These are phyloP conservation scores for Phialophora chinensis DNA, from an alignment of 2,329 filamentous ascomycete genomes.

Conservation along the genomic window DNA sequence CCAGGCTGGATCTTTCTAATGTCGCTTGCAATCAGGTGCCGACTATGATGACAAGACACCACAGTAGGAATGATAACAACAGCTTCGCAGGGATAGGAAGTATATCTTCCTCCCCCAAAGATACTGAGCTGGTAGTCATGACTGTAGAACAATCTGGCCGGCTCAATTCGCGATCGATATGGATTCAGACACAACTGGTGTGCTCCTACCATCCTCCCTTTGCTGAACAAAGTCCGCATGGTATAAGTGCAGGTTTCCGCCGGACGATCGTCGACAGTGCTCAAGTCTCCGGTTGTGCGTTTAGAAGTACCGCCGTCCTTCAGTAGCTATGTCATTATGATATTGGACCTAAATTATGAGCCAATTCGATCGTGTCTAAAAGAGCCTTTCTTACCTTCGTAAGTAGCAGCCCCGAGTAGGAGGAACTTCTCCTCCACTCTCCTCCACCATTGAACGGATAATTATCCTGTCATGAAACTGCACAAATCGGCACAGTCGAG, in stretches of 20 bases:
- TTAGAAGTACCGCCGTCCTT: not conserved
- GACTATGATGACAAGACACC: not conserved
- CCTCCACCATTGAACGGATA: too few relatives aligned
- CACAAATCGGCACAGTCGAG: too few relatives aligned
- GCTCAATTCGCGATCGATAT: not conserved
- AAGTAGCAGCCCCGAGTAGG: too few relatives aligned
- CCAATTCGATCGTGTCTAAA: too few relatives aligned
- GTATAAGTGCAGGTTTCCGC: not conserved
- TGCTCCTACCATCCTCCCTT: not conserved
- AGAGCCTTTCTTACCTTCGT: too few relatives aligned
- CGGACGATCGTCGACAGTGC: not conserved
- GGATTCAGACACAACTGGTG: not conserved
- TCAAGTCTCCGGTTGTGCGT: not conserved
- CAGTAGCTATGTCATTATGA: not conserved
- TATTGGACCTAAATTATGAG: not conserved
- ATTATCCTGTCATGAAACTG: too few relatives aligned
- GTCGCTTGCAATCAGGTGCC: too few relatives aligned
- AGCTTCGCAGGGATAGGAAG: not conserved
- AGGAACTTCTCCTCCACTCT: too few relatives aligned
- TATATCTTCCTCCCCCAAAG: too few relatives aligned
- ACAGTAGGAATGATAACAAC: not conserved
- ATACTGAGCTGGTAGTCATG: too few relatives aligned
- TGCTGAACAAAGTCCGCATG: not conserved
- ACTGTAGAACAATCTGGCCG: too few relatives aligned
- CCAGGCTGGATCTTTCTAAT: too few relatives aligned